phyloP scores from a whole-genome alignment of 202 grass and related monocot species.

The Musa balbisiana region DNA sequence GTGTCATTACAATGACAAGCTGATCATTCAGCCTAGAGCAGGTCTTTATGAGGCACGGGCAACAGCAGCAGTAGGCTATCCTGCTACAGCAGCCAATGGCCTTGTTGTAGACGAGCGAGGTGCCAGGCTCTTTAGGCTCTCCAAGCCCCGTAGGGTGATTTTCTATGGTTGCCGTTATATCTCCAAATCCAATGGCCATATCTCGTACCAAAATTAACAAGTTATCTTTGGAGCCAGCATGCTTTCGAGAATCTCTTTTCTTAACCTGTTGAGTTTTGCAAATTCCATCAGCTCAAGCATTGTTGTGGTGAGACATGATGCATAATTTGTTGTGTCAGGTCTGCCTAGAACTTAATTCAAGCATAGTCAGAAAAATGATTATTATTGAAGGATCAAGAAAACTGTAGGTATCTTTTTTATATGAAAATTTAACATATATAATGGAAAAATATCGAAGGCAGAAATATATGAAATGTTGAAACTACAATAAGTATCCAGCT shows the following conservation, averaged over 20 bases:
- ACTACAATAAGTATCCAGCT: too few relatives aligned
- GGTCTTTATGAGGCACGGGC: slow-evolving; percentile 66
- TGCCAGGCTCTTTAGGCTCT: slow-evolving; percentile 34
- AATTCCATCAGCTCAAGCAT: neutral
- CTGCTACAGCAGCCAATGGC: slow-evolving; percentile 52
- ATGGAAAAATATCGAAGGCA: too few relatives aligned
- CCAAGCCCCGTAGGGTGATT: slow-evolving; percentile 39
- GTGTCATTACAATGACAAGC: slow-evolving; percentile 47
- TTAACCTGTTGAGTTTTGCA: slow-evolving; percentile 26
- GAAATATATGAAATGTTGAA: too few relatives aligned
- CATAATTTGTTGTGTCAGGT: too few relatives aligned
- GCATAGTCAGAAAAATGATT: too few relatives aligned
- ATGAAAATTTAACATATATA: too few relatives aligned
- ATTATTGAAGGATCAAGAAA: too few relatives aligned
- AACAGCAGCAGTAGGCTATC: slow-evolving; percentile 51
- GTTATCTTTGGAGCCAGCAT: slow-evolving; percentile 22
- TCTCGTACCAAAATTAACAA: slow-evolving; percentile 26
- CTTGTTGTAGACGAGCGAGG: slow-evolving; percentile 36
- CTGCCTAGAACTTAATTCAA: too few relatives aligned
- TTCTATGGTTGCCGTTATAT: slow-evolving; percentile 50
- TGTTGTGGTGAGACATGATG: too few relatives aligned
- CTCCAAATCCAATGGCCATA: slow-evolving; percentile 57
- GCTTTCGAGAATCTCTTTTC: slow-evolving; percentile 25
- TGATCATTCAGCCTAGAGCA: slow-evolving; percentile 74
- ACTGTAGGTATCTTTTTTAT: too few relatives aligned